Evolutionary conservation across 164 flowering plant genomes (phyloP).

Genomic region (Umbellularia californica): DNA sequence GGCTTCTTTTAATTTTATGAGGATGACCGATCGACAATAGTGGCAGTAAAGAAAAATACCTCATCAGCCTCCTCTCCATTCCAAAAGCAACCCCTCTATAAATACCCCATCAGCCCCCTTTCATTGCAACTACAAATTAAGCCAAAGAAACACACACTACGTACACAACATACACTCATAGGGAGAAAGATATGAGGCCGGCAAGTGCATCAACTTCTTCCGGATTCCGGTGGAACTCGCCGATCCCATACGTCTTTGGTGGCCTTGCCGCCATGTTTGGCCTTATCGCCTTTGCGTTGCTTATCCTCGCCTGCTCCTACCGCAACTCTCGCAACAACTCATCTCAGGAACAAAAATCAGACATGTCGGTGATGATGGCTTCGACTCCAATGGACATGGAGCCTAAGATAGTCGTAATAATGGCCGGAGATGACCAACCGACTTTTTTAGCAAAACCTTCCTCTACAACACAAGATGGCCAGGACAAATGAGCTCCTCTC

Average conservation of each 20-base stretch:
- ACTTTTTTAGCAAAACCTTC: constrained; percentile 40
- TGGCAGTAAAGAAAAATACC: neutral
- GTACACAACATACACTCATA: neutral
- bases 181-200: constrained; percentile 19
- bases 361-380: neutral
- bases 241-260: constrained; percentile 36
- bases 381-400: constrained; percentile 17
- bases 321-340: constrained; percentile 13
- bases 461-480: neutral
- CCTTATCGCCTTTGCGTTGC: constrained; percentile 38
- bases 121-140: too few relatives aligned
- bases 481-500: neutral
- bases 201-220: constrained; percentile 3
- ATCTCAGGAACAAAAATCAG: neutral
- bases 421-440: constrained; percentile 50
- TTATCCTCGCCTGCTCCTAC: constrained; percentile 38
- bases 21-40: too few relatives aligned
- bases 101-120: too few relatives aligned
- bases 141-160: too few relatives aligned
- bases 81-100: neutral
- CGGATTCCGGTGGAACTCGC: constrained; percentile 35
- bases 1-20: too few relatives aligned
- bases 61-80: neutral
- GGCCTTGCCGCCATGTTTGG: constrained; percentile 24
- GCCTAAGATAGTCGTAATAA: constrained; percentile 43